These are phyloP conservation scores for Phytophthora cajani DNA, from an alignment of 352 stramenopile species.

Conservation along the genomic window DNA sequence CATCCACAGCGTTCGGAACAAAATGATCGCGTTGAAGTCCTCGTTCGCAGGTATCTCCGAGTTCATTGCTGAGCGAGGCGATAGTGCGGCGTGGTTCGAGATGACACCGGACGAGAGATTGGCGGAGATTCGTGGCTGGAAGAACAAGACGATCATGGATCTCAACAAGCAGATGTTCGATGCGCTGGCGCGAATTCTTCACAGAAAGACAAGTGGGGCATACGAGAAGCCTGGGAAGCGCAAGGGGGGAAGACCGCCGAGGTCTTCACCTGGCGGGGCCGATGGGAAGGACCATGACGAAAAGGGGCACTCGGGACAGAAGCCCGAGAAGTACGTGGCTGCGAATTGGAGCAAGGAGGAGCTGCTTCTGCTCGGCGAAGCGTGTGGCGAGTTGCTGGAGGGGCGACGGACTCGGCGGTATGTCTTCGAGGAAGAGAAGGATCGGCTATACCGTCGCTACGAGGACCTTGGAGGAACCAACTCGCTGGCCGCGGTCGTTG, in stretches of 20 bases:
- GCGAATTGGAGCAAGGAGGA: conserved; percentile 47
- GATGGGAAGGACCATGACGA: conserved; percentile 20
- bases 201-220: conserved; percentile 19
- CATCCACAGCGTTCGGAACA: conserved; percentile 44
- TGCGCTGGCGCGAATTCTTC: conserved; percentile 31
- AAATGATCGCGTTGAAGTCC: conserved; percentile 51
- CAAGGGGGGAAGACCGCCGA: conserved; percentile 11
- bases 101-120: conserved; percentile 32
- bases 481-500: conserved; percentile 29
- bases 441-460: conserved; percentile 44
- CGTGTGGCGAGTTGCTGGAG: conserved; percentile 45
- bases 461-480: conserved; percentile 42
- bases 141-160: conserved; percentile 46
- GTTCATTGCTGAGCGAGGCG: conserved; percentile 32
- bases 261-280: not conserved
- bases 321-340: conserved; percentile 31
- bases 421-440: conserved; percentile 52
- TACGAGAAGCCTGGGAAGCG: conserved; percentile 12
- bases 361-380: conserved; percentile 40
- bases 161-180: conserved; percentile 40
- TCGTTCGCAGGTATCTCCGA: conserved; percentile 34
- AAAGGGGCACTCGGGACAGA: conserved; percentile 23
- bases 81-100: conserved; percentile 39
- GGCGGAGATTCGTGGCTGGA: conserved; percentile 34
- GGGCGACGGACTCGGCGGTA: conserved; percentile 42